Evolutionary conservation across 352 stramenopile species (phyloP).

Genomic region (Phytophthora cactorum): DNA sequence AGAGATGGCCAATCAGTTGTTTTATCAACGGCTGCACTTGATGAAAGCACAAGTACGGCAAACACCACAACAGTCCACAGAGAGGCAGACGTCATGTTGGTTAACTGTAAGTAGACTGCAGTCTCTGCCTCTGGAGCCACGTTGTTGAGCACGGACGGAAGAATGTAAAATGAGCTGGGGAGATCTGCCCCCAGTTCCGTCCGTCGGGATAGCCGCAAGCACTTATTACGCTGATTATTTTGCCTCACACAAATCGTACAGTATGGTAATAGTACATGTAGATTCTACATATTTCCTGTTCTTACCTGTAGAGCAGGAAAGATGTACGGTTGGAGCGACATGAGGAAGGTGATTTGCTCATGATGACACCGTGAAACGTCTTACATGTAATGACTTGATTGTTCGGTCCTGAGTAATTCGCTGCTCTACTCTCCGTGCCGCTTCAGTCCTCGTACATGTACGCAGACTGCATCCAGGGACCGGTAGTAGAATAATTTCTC

Average conservation of each 20-base stretch:
- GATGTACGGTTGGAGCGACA: constrained; percentile 2
- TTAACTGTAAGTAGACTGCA: background rate
- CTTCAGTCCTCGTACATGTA: too few species aligned
- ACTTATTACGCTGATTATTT: background rate
- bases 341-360: background rate
- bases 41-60: background rate
- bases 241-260: constrained; percentile 1
- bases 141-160: background rate
- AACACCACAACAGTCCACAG: background rate
- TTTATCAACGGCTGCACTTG: background rate
- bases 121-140: background rate
- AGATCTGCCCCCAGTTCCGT: background rate
- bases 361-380: background rate
- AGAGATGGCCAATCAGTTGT: background rate
- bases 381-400: background rate
- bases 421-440: too few species aligned
- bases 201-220: background rate
- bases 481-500: too few species aligned
- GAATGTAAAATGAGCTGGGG: constrained; percentile 8
- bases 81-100: background rate
- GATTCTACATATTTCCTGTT: too few species aligned
- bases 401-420: too few species aligned
- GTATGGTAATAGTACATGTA: too few species aligned
- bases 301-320: background rate
- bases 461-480: too few species aligned